Evolutionary conservation across 2,329 filamentous ascomycete species (phyloP).

Genomic region (Arthrocladium fulminans): DNA sequence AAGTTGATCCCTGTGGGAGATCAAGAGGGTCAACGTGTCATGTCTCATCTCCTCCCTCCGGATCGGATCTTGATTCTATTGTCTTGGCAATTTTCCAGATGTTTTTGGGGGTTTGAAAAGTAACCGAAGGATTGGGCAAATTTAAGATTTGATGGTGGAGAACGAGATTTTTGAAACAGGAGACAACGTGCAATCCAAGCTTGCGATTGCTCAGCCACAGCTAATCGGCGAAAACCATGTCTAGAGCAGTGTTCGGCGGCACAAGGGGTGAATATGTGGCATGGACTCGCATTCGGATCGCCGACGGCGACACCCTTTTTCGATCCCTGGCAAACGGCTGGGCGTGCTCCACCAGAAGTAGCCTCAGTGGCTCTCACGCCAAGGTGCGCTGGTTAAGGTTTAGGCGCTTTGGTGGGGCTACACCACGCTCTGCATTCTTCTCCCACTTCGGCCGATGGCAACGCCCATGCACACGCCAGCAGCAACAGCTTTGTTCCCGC

Average conservation of each 20-base stretch:
- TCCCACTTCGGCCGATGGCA: background rate
- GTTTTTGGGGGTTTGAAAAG: background rate
- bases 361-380: background rate
- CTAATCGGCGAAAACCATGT: background rate
- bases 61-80: background rate
- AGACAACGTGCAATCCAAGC: no score
- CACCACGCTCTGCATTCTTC: background rate
- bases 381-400: background rate
- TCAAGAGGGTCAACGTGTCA: background rate
- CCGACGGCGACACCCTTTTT: no score
- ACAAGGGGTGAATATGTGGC: background rate
- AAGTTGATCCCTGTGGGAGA: no score
- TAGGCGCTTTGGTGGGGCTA: background rate
- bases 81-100: background rate
- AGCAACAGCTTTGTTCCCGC: background rate
- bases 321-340: no score
- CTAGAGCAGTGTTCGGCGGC: background rate
- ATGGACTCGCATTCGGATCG: no score
- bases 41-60: background rate
- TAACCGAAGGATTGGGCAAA: background rate
- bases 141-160: constrained; percentile 1
- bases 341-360: background rate
- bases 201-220: background rate
- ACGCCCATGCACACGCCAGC: constrained; percentile 2
- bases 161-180: background rate